Evolutionary conservation across 225 moss, liverwort and hornwort genomes (phyloP).

Genomic region (Ulota crispa): DNA sequence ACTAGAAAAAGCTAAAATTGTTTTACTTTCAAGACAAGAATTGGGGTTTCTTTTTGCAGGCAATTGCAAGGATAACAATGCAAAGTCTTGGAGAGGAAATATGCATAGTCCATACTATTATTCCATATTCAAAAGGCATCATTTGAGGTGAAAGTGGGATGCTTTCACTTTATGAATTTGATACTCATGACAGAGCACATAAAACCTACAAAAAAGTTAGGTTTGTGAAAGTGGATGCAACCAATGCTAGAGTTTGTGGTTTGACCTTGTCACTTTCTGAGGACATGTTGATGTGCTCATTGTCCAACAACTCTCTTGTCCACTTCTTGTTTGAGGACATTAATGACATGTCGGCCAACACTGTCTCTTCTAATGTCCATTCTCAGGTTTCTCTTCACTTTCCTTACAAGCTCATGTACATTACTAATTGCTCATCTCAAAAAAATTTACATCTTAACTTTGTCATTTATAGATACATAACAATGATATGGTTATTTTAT

Average conservation of each 20-base stretch:
- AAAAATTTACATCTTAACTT: neutral
- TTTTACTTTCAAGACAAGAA: neutral
- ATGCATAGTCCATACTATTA: conserved; percentile 43
- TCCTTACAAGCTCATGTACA: neutral
- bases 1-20: neutral
- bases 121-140: conserved; percentile 71
- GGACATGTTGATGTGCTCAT: conserved; percentile 51
- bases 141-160: conserved; percentile 66
- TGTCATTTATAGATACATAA: neutral
- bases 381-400: conserved; percentile 13
- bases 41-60: conserved; percentile 29
- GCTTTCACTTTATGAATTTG: conserved; percentile 59
- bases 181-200: conserved; percentile 17
- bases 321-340: conserved; percentile 58
- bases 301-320: conserved; percentile 53
- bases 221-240: conserved; percentile 60
- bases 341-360: conserved; percentile 46
- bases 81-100: conserved; percentile 24
- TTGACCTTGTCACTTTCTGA: conserved; percentile 55
- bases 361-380: conserved; percentile 48
- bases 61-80: conserved; percentile 60
- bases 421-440: neutral
- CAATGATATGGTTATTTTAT: neutral
- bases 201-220: conserved; percentile 53
- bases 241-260: conserved; percentile 41